Conservation (phyloP, 148 eudicot genomes). For the Vaccinium macrocarpon region DNA sequence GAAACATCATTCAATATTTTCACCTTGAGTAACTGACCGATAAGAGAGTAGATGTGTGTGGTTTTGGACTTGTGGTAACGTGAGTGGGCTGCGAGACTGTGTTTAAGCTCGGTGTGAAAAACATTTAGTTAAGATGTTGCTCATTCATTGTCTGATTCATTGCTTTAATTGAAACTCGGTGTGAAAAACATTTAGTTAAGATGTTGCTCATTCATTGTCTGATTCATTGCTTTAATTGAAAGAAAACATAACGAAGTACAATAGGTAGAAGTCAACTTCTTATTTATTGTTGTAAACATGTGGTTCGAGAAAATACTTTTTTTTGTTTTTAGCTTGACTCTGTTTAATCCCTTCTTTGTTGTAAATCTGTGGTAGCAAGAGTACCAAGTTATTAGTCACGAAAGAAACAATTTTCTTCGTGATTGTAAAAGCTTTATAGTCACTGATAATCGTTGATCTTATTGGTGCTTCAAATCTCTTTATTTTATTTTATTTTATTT, state of each 20-base stretch:
- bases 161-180: background rate
- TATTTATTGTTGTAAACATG: background rate
- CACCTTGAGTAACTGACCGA: background rate
- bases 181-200: background rate
- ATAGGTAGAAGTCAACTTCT: background rate
- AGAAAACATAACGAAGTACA: background rate
- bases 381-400: too few relatives aligned
- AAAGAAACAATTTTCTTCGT: too few relatives aligned
- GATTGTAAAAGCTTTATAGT: background rate
- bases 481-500: background rate
- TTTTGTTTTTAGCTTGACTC: too few relatives aligned
- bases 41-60: background rate
- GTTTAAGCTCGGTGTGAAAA: background rate
- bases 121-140: background rate
- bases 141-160: background rate
- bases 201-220: background rate
- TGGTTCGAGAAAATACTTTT: background rate
- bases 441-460: background rate
- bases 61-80: background rate
- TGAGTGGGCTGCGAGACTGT: background rate
- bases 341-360: too few relatives aligned
- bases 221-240: background rate
- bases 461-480: constrained; percentile 8
- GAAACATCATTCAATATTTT: too few relatives aligned
- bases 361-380: too few relatives aligned